Evolutionary conservation across 73 alveolate genomes (phyloP).

Genomic region (Effrenium voratum): DNA sequence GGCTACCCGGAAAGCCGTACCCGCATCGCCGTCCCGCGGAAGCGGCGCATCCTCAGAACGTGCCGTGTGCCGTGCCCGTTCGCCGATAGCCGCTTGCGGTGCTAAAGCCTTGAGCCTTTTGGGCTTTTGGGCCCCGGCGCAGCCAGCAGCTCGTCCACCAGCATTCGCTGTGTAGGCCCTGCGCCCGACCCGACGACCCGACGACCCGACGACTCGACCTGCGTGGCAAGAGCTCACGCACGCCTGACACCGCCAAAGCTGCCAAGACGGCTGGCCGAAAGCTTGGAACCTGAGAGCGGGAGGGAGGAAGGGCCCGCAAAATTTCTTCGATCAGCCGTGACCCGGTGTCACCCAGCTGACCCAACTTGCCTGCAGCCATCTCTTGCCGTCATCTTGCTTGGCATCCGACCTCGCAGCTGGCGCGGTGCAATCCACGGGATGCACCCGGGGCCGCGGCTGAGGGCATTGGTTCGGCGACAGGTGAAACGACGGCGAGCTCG

Average conservation of each 20-base stretch:
- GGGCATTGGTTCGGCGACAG: too few relatives aligned
- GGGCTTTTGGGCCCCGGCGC: background rate
- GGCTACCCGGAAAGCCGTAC: background rate
- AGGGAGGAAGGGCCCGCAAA: too few relatives aligned
- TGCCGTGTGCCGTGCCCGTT: background rate
- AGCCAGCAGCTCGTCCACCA: conserved; percentile 54
- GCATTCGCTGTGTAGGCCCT: conserved; percentile 60
- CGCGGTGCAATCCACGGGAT: too few relatives aligned
- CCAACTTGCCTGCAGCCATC: too few relatives aligned
- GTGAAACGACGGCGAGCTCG: too few relatives aligned
- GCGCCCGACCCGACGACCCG: background rate
- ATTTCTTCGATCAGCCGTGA: too few relatives aligned
- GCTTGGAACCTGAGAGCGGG: conserved; percentile 44
- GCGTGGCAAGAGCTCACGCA: background rate
- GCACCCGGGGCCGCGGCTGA: too few relatives aligned
- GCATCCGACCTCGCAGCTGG: too few relatives aligned
- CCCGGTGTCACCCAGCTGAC: too few relatives aligned
- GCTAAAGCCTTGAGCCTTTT: background rate
- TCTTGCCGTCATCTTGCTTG: too few relatives aligned
- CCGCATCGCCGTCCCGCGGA: conserved; percentile 60
- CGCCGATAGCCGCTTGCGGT: background rate
- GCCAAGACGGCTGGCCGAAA: conserved; percentile 58
- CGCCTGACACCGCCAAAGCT: conserved; percentile 41
- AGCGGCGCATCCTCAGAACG: conserved; percentile 51
- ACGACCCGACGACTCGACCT: too few relatives aligned